Evolutionary conservation across 1,284 basidiomycete species (phyloP), one percentile per base, ranked within the genome.

Genomic region (Cutaneotrichosporon dermatis): DNA sequence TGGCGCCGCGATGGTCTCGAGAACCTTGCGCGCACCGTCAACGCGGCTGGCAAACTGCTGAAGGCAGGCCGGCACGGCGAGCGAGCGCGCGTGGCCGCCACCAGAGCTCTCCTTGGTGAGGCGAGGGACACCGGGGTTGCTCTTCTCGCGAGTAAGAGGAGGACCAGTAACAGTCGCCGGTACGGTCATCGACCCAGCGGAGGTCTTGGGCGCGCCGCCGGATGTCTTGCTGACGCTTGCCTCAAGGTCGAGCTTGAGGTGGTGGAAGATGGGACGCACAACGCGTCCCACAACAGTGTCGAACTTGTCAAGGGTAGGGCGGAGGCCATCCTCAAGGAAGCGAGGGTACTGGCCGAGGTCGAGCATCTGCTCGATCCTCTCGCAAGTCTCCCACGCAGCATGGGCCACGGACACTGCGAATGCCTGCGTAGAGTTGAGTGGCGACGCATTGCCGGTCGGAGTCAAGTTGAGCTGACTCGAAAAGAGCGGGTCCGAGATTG

Each of bases 271-370:
- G 0, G 78, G 77, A 50, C 76, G 77, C 9, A 79, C 68, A 36
- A 79, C 78, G 61, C 75, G 74, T 57, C 76, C 76, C 41, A 78
- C 75, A 15, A 79, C 70, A 39, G 75, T 66, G 62, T 79, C 83
- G 58, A 89, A 83, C 60, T 79, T 74, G 63, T 82, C 80, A 59
- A 90, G 74, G 51, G 83, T 76, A 1, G 81, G 79, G 60, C 84
- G 81, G 8, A 88, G 74, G 2, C 85, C 81, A 3, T 85, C 86
- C 45, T 80, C 82, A 44, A 78, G 76, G 59, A 77, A 79, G 43
- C 71, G 69, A 10, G 78, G 78, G 70, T 75, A 79, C 25, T 69
- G 60, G 25, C 69, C 71, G 6, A 73, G 74, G 58, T 76, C 76
- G 8, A 77, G 64, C 8, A 75, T 72, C 59, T 76, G 71, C 65